These are phyloP conservation scores for Ceratocystis alfenasii DNA, from an alignment of 2,329 filamentous ascomycete species.

Conservation along the genomic window DNA sequence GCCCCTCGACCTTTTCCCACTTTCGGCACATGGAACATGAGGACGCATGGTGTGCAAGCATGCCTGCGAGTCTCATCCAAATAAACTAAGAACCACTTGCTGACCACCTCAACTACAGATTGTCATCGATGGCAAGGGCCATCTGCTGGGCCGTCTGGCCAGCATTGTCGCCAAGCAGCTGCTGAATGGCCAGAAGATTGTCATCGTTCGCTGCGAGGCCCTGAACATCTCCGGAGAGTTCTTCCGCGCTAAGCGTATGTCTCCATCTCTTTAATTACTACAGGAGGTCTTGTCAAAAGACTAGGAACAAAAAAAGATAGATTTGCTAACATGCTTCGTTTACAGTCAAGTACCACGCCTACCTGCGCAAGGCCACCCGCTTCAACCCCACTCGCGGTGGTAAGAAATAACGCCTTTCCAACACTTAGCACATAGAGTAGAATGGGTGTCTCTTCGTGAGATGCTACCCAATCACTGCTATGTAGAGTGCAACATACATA, in stretches of 20 bases:
- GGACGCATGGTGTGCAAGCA: neutral
- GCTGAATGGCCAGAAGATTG: conserved; percentile 98
- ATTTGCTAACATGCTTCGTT: conserved; percentile 15
- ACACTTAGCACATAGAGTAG: neutral
- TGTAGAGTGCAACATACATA: neutral
- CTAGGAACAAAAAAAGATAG: neutral
- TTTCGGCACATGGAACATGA: neutral
- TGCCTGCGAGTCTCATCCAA: neutral
- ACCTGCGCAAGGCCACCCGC: conserved; percentile 99
- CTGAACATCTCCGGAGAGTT: conserved; percentile 99
- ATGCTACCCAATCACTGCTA: neutral
- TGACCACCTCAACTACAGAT: conserved; percentile 46
- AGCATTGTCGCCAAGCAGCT: conserved; percentile 98
- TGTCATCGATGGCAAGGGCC: conserved; percentile 99
- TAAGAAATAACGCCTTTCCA: conserved; percentile 37
- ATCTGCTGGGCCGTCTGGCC: conserved; percentile 97
- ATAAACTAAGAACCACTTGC: conserved; percentile 12
- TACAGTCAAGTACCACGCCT: conserved; percentile 99
- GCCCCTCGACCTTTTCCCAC: neutral
- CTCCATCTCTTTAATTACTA: conserved; percentile 22
- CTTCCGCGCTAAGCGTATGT: conserved; percentile 99
- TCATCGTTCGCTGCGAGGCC: conserved; percentile 95
- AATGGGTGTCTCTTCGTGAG: neutral
- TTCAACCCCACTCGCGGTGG: conserved; percentile 99
- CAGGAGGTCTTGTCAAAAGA: neutral